phyloP scores from a whole-genome alignment of 2,329 filamentous ascomycete species.

The Davidsoniella virescens region DNA sequence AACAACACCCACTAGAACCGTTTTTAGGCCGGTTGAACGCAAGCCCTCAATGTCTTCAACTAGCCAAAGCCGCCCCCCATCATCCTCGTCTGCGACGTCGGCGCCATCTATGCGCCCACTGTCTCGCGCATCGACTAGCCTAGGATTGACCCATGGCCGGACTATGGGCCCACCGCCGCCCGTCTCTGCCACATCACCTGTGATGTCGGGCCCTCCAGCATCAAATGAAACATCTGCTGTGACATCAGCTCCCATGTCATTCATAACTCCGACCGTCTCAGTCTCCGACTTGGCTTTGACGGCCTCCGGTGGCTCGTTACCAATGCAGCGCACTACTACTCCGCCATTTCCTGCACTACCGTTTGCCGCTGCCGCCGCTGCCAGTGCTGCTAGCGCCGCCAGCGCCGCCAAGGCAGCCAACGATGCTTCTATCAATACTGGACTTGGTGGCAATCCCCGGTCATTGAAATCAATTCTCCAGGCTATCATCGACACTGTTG shows the following conservation, averaged over 20 bases:
- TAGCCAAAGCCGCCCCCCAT: conserved; percentile 8
- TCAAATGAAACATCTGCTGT: conserved; percentile 2
- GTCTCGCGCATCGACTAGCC: conserved; percentile 6
- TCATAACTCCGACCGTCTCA: conserved; percentile 7
- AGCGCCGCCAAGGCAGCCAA: not conserved
- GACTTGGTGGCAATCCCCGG: not conserved
- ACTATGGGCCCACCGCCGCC: conserved; percentile 7
- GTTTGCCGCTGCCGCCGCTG: not conserved
- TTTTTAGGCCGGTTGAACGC: not conserved
- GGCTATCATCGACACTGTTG: conserved; percentile 9
- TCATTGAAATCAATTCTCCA: conserved; percentile 8
- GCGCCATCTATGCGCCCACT: conserved; percentile 3
- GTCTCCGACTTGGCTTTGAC: conserved; percentile 1
- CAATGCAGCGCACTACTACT: conserved; percentile 3
- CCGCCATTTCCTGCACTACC: conserved; percentile 1
- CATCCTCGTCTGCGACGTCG: conserved; percentile 8
- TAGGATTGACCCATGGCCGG: not conserved
- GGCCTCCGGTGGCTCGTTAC: not conserved
- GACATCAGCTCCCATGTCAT: not conserved
- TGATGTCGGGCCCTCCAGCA: not conserved
- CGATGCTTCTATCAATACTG: not conserved
- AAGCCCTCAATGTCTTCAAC: conserved; percentile 10
- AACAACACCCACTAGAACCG: conserved; percentile 3
- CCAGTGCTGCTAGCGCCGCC: not conserved
- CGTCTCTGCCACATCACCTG: not conserved